A percentile compares a stretch with the other conserved stretches of the same genome.
These are phyloP conservation scores for Nigrospora sphaerica DNA, from an alignment of 2,329 filamentous ascomycete genomes.

Conservation along the genomic window DNA sequence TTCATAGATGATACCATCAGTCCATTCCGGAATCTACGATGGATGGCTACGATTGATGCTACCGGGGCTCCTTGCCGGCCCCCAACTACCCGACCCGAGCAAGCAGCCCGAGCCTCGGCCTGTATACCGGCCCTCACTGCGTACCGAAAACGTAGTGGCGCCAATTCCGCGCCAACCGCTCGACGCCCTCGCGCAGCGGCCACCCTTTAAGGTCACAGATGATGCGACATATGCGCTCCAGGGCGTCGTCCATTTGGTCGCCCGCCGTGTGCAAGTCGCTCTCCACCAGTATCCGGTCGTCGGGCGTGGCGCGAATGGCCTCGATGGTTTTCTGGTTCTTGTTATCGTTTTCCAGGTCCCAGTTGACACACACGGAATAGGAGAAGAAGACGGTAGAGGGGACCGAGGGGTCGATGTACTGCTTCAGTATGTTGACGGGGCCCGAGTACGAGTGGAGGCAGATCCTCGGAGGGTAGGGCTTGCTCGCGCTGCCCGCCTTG, in stretches of 20 bases:
- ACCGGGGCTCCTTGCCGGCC: too few relatives aligned
- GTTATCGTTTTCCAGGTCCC: conserved; percentile 43
- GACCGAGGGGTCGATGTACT: conserved; percentile 67
- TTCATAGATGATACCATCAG: too few relatives aligned
- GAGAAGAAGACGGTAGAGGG: conserved; percentile 80
- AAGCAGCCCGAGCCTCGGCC: too few relatives aligned
- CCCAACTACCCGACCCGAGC: too few relatives aligned
- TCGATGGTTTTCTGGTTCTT: conserved; percentile 49
- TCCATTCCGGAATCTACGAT: too few relatives aligned
- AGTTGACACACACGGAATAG: conserved; percentile 79
- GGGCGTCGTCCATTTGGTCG: conserved; percentile 64
- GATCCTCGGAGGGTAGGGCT: conserved; percentile 76
- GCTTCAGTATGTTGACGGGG: conserved; percentile 63
- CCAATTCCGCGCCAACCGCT: conserved; percentile 67
- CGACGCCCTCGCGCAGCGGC: conserved; percentile 64
- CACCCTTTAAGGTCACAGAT: conserved; percentile 76
- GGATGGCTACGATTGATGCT: too few relatives aligned
- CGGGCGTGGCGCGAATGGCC: conserved; percentile 65
- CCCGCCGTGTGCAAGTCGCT: conserved; percentile 87
- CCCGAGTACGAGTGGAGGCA: conserved; percentile 94
- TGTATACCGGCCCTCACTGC: too few relatives aligned
- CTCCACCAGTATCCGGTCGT: conserved; percentile 75
- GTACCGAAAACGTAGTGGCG: conserved; percentile 64
- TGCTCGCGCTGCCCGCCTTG: conserved; percentile 17
- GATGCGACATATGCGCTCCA: conserved; percentile 69